Conservation (phyloP, 768 basidiomycete species). For the Leccinum disarticulatum region DNA sequence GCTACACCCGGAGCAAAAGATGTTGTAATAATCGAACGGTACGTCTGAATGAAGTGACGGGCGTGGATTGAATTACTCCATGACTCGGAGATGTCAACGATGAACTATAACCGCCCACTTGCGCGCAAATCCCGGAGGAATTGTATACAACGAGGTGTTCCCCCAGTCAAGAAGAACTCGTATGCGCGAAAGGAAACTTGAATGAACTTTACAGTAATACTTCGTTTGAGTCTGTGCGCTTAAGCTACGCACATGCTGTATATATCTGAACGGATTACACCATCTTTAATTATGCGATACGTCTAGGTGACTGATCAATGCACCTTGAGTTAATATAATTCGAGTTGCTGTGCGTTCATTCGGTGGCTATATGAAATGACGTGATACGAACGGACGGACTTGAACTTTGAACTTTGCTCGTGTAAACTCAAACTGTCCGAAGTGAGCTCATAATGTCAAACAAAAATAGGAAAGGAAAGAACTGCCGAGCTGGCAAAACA, state of each 20-base stretch:
- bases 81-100: not conserved
- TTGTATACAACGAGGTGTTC: constrained; percentile 13
- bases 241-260: constrained; percentile 16
- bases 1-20: constrained; percentile 14
- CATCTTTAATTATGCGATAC: constrained; percentile 16
- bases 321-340: constrained; percentile 9
- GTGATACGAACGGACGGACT: constrained; percentile 24
- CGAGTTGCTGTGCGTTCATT: constrained; percentile 15
- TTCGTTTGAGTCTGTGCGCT: constrained; percentile 21
- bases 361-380: constrained; percentile 27
- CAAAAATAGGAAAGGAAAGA: not conserved
- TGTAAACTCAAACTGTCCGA: constrained; percentile 15
- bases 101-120: not conserved
- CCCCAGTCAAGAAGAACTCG: constrained; percentile 9
- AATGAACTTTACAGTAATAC: not conserved
- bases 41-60: not conserved
- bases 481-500: constrained; percentile 13
- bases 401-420: constrained; percentile 31
- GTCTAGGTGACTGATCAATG: constrained; percentile 17
- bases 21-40: constrained; percentile 10
- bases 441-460: not conserved
- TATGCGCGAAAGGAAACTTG: not conserved
- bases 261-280: constrained; percentile 16
- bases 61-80: constrained; percentile 8
- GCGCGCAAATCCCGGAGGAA: constrained; percentile 1